Evolutionary conservation across 2,329 filamentous ascomycete species (phyloP).

Genomic region (Beauveria brongniartii): DNA sequence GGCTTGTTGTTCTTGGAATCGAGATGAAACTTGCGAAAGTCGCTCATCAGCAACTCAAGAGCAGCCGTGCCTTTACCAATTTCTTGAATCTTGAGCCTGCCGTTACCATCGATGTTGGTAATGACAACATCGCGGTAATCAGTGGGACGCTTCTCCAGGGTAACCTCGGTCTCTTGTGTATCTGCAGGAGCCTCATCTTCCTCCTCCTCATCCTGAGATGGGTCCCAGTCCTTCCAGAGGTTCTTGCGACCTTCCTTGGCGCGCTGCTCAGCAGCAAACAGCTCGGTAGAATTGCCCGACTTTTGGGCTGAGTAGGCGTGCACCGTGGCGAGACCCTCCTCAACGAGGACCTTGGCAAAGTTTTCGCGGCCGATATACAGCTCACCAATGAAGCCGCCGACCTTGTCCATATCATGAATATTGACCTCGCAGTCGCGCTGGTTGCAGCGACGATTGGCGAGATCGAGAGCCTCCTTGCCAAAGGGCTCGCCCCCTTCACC

Average conservation of each 20-base stretch:
- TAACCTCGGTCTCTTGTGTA: slow-evolving; percentile 40
- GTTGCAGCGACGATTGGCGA: slow-evolving; percentile 79
- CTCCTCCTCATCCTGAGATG: slow-evolving; percentile 66
- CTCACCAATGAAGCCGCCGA: slow-evolving; percentile 93
- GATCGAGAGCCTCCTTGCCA: slow-evolving; percentile 87
- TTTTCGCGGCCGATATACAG: slow-evolving; percentile 92
- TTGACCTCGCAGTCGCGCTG: slow-evolving; percentile 96
- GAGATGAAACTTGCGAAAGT: slow-evolving; percentile 86
- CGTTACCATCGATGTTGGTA: slow-evolving; percentile 78
- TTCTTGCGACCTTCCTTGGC: slow-evolving; percentile 86
- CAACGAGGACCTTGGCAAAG: slow-evolving; percentile 86
- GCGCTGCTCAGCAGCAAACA: slow-evolving; percentile 77
- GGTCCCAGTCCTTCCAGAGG: slow-evolving; percentile 91
- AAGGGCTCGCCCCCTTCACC: slow-evolving; percentile 83
- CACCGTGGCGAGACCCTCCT: slow-evolving; percentile 87
- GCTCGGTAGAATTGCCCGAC: slow-evolving; percentile 78
- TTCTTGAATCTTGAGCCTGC: slow-evolving; percentile 83
- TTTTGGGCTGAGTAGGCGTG: slow-evolving; percentile 95
- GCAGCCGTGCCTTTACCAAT: slow-evolving; percentile 79
- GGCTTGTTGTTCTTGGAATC: slow-evolving; percentile 72
- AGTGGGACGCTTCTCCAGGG: slow-evolving; percentile 55
- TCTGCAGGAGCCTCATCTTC: slow-evolving; percentile 43
- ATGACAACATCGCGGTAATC: slow-evolving; percentile 94
- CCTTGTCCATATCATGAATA: slow-evolving; percentile 89
- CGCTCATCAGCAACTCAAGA: slow-evolving; percentile 78